These are phyloP conservation scores for Pseudogymnoascus sp. DNA, from an alignment of 2,329 filamentous ascomycete species.

Conservation along the genomic window DNA sequence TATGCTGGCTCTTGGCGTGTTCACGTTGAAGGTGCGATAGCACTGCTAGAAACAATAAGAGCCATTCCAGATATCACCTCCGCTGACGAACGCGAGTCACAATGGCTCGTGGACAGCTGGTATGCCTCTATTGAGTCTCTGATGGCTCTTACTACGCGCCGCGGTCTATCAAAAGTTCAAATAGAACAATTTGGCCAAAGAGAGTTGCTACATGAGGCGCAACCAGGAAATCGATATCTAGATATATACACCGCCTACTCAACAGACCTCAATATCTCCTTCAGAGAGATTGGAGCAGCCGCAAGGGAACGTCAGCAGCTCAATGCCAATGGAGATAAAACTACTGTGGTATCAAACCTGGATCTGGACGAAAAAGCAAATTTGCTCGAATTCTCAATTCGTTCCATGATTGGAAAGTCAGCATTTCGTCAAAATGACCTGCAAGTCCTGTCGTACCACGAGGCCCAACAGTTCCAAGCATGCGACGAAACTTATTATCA, in stretches of 20 bases:
- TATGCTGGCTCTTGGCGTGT: conserved; percentile 33
- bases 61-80: conserved; percentile 3
- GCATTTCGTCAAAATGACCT: conserved; percentile 24
- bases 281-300: conserved; percentile 32
- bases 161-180: conserved; percentile 26
- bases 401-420: conserved; percentile 30
- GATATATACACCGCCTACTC: conserved; percentile 37
- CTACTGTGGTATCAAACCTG: conserved; percentile 18
- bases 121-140: conserved; percentile 35
- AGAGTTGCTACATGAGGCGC: not conserved
- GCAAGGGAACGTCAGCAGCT: conserved; percentile 27
- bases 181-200: not conserved
- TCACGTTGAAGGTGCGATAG: conserved; percentile 35
- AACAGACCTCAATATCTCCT: conserved; percentile 31
- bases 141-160: conserved; percentile 31
- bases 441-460: conserved; percentile 14
- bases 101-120: conserved; percentile 31
- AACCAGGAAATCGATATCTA: conserved; percentile 28
- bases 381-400: conserved; percentile 29
- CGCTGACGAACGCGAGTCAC: conserved; percentile 5
- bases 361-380: conserved; percentile 26
- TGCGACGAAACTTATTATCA: conserved; percentile 37
- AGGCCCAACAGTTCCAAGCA: conserved; percentile 30
- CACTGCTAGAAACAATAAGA: conserved; percentile 28
- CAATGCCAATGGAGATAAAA: conserved; percentile 9